A percentile compares a stretch with the other conserved stretches of the same genome.
phyloP scores from a whole-genome alignment of 148 eudicot genomes.

The Pouteria glomerata region DNA sequence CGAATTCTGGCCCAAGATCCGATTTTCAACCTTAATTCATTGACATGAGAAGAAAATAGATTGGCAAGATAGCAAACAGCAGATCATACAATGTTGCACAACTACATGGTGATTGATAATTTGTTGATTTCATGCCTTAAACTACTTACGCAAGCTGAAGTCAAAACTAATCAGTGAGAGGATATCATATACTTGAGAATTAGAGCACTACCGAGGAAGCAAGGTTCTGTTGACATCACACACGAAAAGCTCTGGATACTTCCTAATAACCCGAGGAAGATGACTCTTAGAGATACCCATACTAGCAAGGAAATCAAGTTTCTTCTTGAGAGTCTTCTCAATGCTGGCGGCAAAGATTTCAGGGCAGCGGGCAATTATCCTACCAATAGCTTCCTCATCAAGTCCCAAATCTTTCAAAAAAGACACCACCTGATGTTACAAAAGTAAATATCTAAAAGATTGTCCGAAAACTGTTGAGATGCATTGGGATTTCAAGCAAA shows the following conservation, averaged over 20 bases:
- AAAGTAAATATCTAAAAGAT: not conserved
- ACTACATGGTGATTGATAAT: not conserved
- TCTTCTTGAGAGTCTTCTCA: conserved; percentile 50
- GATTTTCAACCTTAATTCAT: not conserved
- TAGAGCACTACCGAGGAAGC: conserved; percentile 56
- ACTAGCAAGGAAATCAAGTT: conserved; percentile 50
- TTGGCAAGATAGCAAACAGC: not conserved
- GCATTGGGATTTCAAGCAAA: not conserved
- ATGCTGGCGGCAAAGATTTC: conserved; percentile 60
- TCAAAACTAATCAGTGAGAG: not conserved
- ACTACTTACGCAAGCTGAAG: not conserved
- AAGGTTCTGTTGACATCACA: conserved; percentile 54
- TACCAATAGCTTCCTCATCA: conserved; percentile 42
- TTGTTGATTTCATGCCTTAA: not conserved
- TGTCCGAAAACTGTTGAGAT: not conserved
- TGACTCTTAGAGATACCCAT: conserved; percentile 48
- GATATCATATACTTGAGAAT: not conserved
- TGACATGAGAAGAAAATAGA: not conserved
- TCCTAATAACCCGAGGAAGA: conserved; percentile 66
- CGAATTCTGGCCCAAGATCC: not conserved
- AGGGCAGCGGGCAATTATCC: conserved; percentile 67
- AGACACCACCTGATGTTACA: conserved; percentile 50
- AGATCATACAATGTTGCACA: not conserved
- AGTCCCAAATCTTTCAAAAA: conserved; percentile 61
- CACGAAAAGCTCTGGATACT: conserved; percentile 77